Evolutionary conservation across 768 basidiomycete species (phyloP).

Genomic region (Leccinum sublutescens): DNA sequence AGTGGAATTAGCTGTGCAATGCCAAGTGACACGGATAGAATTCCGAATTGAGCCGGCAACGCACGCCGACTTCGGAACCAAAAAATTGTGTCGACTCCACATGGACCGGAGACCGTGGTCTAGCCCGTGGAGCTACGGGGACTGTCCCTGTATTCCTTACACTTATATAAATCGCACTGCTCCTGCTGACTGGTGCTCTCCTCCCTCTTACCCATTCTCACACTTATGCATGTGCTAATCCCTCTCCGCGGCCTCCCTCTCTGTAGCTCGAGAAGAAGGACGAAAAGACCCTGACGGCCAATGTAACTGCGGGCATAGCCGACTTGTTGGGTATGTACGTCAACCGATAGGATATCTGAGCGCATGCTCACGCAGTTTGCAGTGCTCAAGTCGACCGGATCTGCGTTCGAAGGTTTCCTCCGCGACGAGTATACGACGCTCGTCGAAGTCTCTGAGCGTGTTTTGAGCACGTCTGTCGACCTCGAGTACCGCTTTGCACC

Average conservation of each 20-base stretch:
- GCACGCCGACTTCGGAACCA: not conserved
- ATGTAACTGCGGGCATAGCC: constrained; percentile 64
- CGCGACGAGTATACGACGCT: constrained; percentile 91
- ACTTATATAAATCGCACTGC: constrained; percentile 15
- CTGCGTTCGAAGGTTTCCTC: constrained; percentile 77
- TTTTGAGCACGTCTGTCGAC: constrained; percentile 88
- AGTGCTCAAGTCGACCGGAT: constrained; percentile 92
- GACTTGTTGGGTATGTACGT: constrained; percentile 70
- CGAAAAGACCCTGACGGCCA: constrained; percentile 59
- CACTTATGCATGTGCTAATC: not conserved
- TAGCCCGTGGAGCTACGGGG: constrained; percentile 23
- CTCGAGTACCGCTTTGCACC: constrained; percentile 63
- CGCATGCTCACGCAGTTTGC: not conserved
- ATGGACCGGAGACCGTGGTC: constrained; percentile 13
- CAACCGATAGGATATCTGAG: not conserved
- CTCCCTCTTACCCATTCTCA: not conserved
- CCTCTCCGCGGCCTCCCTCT: not conserved
- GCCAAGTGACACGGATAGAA: not conserved
- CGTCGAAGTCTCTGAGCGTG: constrained; percentile 77
- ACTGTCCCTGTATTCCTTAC: not conserved
- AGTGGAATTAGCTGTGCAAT: constrained; percentile 15
- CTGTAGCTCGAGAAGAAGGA: constrained; percentile 66
- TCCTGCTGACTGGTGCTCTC: not conserved
- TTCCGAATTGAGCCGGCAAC: constrained; percentile 21
- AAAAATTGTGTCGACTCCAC: constrained; percentile 13